phyloP scores from a whole-genome alignment of 345 rosid species.

The Rubroshorea leprosula region DNA sequence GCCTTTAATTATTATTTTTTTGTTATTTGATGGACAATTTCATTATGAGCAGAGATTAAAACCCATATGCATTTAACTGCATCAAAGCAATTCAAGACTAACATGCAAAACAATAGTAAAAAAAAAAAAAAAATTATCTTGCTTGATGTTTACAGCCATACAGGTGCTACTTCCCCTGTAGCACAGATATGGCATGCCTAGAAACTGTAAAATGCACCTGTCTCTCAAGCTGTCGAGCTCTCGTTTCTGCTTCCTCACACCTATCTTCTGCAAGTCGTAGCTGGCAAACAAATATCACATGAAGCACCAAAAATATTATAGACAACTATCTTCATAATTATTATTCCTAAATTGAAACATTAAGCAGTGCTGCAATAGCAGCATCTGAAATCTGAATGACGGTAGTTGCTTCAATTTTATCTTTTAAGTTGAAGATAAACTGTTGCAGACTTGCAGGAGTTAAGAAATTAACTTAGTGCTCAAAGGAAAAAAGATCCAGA shows the following conservation, averaged over 20 bases:
- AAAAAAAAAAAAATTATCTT: background rate
- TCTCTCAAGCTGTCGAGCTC: slow-evolving; percentile 81
- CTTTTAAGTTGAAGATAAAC: slow-evolving; percentile 5
- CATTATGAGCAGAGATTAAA: background rate
- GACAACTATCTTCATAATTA: background rate
- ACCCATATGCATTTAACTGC: background rate
- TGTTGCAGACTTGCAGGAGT: slow-evolving; percentile 3
- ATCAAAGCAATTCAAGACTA: background rate
- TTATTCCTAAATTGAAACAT: no score
- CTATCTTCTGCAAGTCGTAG: slow-evolving; percentile 82
- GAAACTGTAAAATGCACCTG: slow-evolving; percentile 34
- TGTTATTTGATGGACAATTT: background rate
- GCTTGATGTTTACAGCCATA: background rate
- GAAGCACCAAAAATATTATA: slow-evolving; percentile 18
- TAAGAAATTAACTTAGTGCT: background rate
- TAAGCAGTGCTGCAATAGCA: slow-evolving; percentile 7
- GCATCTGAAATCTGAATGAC: slow-evolving; percentile 2
- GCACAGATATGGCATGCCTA: background rate
- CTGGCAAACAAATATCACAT: slow-evolving; percentile 53
- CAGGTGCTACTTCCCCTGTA: background rate
- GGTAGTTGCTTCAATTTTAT: background rate
- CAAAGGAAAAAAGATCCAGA: slow-evolving; percentile 9
- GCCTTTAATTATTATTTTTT: background rate
- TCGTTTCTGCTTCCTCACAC: slow-evolving; percentile 80
- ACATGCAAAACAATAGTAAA: no score